Base-by-base conservation (phyloP, 176 grass and related monocot genomes). In the Zizania latifolia region DNA sequence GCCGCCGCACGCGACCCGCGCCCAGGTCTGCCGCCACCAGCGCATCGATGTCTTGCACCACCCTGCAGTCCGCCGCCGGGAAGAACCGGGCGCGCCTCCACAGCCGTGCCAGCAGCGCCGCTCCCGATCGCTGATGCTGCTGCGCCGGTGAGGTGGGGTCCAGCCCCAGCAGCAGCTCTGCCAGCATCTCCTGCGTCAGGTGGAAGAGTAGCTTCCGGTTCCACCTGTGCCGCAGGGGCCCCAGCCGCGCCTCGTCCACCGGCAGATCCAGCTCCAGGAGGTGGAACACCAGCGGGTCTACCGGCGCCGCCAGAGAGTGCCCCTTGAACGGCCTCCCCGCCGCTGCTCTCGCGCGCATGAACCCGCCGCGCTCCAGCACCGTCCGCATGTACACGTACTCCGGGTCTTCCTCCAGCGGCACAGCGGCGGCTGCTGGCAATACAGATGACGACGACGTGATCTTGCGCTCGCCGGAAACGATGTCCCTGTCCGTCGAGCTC, bases 141-240 rank as follows among this genome's bases (percentile, higher is more conserved):
- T 4, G 55, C 26, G 8, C 3, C 4, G 22, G 30, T 6, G 23
- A 1, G 43, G 29, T 1, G 13, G 8, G 11, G 44, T 78, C 74
- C 4, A 1, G 29, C 24, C 1, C 48, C 11, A 36, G 40, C 0
- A 74, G 64, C n/a, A 81, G 65, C 10, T 80, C 89, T 0, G 34
- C 79, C 10, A 99, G 53, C n/a, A 92, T 46, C 39, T 99, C 89
- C 63, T 94, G 83, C 3, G 85, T 5, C 0, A 92, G 76, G 62
- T 92, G 84, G 92, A 99, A 99, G 27, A 92, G 69, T 46, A 92
- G 92, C 63, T 94, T 94, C 53, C 96, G 71, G 89, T 95, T 99
- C 87, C 96, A 95, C 10, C 89, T 68, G 76, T 94, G 83, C 1
- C 89, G 64, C 8, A 95, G 70, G 0, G 79, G 9, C 2, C 89